Evolutionary conservation across 306 rosid genomes (phyloP).

Genomic region (Quercus bicolor): DNA sequence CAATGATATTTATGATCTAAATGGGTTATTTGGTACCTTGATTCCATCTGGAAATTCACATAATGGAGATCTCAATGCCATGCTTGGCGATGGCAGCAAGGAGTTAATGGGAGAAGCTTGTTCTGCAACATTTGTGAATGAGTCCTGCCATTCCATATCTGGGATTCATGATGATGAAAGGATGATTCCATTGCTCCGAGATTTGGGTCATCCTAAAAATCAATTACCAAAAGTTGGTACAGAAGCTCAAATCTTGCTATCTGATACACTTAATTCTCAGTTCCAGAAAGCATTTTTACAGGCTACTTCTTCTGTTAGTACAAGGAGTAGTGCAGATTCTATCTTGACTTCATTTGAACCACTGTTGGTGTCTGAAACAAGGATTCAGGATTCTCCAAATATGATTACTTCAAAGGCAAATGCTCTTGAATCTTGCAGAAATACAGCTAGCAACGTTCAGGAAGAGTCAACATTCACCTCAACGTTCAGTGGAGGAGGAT

Average conservation of each 20-base stretch:
- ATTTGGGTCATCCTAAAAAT: slow-evolving; percentile 22
- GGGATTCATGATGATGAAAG: slow-evolving; percentile 17
- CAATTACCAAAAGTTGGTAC: slow-evolving; percentile 12
- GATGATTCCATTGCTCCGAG: slow-evolving; percentile 11
- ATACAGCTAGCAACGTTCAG: slow-evolving; percentile 10
- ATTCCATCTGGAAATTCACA: slow-evolving; percentile 40
- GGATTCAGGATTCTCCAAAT: slow-evolving; percentile 29
- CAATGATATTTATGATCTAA: slow-evolving; percentile 35
- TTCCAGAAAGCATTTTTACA: slow-evolving; percentile 22
- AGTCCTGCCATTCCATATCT: slow-evolving; percentile 19
- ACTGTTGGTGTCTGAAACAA: slow-evolving; percentile 25
- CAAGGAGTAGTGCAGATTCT: slow-evolving; percentile 39
- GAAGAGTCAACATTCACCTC: slow-evolving; percentile 25
- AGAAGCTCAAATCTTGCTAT: slow-evolving; percentile 20
- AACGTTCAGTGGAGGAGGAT: slow-evolving; percentile 2
- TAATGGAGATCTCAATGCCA: slow-evolving; percentile 27
- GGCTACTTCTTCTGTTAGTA: slow-evolving; percentile 27
- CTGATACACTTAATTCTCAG: slow-evolving; percentile 10
- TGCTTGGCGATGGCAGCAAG: slow-evolving; percentile 18
- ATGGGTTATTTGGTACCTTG: slow-evolving; percentile 48
- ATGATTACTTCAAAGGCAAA: slow-evolving; percentile 16
- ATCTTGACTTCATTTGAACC: slow-evolving; percentile 40
- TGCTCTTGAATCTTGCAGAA: slow-evolving; percentile 23
- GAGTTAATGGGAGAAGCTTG: slow-evolving; percentile 24
- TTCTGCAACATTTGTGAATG: slow-evolving; percentile 19